phyloP scores from a whole-genome alignment of 768 basidiomycete genomes.

The Lenzites betulinus region DNA sequence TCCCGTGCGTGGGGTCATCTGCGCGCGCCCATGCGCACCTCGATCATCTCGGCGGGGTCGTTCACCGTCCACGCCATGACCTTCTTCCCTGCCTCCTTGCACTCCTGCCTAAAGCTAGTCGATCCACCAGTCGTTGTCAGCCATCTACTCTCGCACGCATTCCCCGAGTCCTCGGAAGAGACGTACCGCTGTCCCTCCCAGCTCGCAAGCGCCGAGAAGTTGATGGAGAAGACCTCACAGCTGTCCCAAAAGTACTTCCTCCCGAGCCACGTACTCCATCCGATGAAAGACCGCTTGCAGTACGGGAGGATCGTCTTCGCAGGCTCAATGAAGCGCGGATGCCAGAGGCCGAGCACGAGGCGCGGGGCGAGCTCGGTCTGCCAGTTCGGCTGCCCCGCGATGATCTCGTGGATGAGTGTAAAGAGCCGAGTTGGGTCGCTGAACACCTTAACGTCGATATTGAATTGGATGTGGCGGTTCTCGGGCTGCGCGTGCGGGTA shows the following conservation, averaged over 20 bases:
- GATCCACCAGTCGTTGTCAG: not conserved
- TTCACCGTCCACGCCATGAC: conserved; percentile 98
- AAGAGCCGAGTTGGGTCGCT: conserved; percentile 86
- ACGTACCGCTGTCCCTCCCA: conserved; percentile 54
- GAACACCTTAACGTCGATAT: conserved; percentile 91
- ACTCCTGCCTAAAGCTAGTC: conserved; percentile 74
- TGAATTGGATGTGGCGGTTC: conserved; percentile 70
- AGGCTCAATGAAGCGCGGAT: conserved; percentile 79
- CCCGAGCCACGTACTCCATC: conserved; percentile 67
- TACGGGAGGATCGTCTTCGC: conserved; percentile 79
- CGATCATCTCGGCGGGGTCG: conserved; percentile 82
- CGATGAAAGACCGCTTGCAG: conserved; percentile 82
- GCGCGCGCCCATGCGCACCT: conserved; percentile 48
- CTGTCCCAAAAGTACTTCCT: conserved; percentile 85
- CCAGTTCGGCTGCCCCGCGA: conserved; percentile 66
- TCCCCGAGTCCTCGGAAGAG: not conserved
- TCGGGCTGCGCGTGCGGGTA: conserved; percentile 51
- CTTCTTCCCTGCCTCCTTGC: conserved; percentile 76
- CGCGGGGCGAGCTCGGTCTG: conserved; percentile 75
- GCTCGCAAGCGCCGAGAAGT: conserved; percentile 67
- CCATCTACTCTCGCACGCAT: not conserved
- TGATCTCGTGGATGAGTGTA: conserved; percentile 65
- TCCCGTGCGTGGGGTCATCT: not conserved
- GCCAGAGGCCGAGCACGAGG: conserved; percentile 82
- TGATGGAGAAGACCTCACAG: conserved; percentile 83